Evolutionary conservation across 2,329 filamentous ascomycete genomes (phyloP).

Genomic region (Phaeosphaeria sp.): DNA sequence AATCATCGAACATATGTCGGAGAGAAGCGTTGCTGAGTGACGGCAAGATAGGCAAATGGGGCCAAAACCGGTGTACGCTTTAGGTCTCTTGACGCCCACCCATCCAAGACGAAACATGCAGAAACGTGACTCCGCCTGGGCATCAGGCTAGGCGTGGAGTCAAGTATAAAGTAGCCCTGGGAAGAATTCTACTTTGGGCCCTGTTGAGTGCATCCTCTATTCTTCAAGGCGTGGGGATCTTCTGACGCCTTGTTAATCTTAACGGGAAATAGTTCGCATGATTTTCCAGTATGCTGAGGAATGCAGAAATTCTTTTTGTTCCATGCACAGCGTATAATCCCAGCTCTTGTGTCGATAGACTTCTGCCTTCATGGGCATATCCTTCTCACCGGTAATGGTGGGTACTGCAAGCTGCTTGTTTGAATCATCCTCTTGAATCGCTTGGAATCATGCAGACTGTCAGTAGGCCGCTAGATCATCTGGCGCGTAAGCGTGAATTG

Average conservation of each 20-base stretch:
- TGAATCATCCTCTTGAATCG: slow-evolving; percentile 11
- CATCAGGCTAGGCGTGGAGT: background rate
- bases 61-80: slow-evolving; percentile 27
- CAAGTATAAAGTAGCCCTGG: background rate
- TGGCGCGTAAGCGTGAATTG: slow-evolving; percentile 18
- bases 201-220: background rate
- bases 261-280: background rate
- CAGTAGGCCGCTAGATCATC: slow-evolving; percentile 25
- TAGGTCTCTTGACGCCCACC: slow-evolving; percentile 13
- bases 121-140: background rate
- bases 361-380: slow-evolving; percentile 40
- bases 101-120: slow-evolving; percentile 9
- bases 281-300: slow-evolving; percentile 5
- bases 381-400: slow-evolving; percentile 41
- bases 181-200: slow-evolving; percentile 1
- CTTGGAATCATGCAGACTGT: slow-evolving; percentile 25
- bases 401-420: slow-evolving; percentile 21
- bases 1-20: slow-evolving; percentile 8
- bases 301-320: background rate
- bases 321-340: slow-evolving; percentile 2
- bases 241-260: background rate
- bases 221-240: background rate
- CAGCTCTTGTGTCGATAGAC: slow-evolving; percentile 19
- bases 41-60: slow-evolving; percentile 26
- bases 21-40: slow-evolving; percentile 9